A percentile compares a stretch with the other conserved stretches of the same genome.
Evolutionary conservation across 495 filamentous ascomycete species (phyloP).

Genomic region (Viridothelium virens): DNA sequence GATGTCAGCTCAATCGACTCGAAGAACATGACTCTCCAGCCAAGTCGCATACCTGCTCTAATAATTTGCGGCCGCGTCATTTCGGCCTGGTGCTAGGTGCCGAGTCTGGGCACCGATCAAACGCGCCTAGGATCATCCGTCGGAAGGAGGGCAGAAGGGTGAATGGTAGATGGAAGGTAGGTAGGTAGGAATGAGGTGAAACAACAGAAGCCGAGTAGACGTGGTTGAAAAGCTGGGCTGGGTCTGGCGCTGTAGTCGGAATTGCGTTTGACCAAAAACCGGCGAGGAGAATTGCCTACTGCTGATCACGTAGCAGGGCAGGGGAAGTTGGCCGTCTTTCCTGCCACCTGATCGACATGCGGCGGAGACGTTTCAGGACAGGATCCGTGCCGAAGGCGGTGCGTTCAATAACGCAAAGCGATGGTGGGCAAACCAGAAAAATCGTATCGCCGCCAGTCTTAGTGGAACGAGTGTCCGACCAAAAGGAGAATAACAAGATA

Average conservation of each 20-base stretch:
- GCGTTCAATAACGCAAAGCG: neutral
- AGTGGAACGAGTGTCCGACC: neutral
- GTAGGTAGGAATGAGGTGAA: slow-evolving; percentile 8
- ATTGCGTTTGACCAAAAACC: neutral
- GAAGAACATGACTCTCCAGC: neutral
- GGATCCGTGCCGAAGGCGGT: neutral
- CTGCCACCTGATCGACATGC: slow-evolving; percentile 10
- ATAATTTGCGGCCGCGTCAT: slow-evolving; percentile 20
- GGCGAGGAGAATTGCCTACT: neutral
- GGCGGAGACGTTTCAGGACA: slow-evolving; percentile 9
- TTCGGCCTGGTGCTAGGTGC: neutral
- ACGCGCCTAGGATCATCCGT: slow-evolving; percentile 4
- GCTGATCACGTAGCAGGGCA: neutral
- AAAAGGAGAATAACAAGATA: neutral
- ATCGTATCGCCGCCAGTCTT: neutral
- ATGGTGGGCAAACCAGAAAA: neutral
- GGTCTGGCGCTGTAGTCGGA: neutral
- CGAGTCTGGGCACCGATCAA: slow-evolving; percentile 4
- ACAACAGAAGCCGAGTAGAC: neutral
- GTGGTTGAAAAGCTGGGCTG: neutral
- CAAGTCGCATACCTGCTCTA: slow-evolving; percentile 13
- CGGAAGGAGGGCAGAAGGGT: neutral
- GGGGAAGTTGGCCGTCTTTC: slow-evolving; percentile 3
- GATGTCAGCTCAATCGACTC: neutral
- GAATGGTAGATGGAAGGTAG: neutral